Evolutionary conservation across 768 basidiomycete species (phyloP).

Genomic region (Roridomyces roridus): DNA sequence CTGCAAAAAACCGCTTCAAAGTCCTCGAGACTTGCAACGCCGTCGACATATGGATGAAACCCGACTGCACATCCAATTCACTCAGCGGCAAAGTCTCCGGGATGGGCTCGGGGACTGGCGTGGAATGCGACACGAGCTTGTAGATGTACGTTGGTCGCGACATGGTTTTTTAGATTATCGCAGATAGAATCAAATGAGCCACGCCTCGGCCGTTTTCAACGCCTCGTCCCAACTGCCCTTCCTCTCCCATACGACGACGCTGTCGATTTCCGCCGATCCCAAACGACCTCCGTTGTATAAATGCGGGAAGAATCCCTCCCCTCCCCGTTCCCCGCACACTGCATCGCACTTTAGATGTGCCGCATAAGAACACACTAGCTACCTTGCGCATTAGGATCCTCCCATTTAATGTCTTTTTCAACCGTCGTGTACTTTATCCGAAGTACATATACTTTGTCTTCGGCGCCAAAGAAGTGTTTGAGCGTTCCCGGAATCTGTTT

Average conservation of each 20-base stretch:
- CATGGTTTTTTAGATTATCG: conserved; percentile 18
- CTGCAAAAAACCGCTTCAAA: conserved; percentile 50
- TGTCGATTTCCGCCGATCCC: conserved; percentile 52
- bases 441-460: conserved; percentile 47
- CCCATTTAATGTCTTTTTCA: conserved; percentile 53
- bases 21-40: conserved; percentile 55
- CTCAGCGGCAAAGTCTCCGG: conserved; percentile 57
- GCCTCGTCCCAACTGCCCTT: conserved; percentile 39
- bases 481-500: conserved; percentile 54
- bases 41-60: conserved; percentile 65
- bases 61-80: conserved; percentile 48
- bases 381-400: conserved; percentile 46
- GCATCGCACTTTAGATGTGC: neutral
- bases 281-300: conserved; percentile 52
- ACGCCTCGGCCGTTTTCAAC: conserved; percentile 23
- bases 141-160: conserved; percentile 60
- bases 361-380: neutral
- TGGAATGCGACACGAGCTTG: conserved; percentile 57
- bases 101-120: conserved; percentile 44
- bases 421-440: conserved; percentile 50
- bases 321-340: conserved; percentile 51
- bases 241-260: conserved; percentile 37
- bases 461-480: conserved; percentile 48
- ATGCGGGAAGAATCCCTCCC: conserved; percentile 59
- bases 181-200: conserved; percentile 36